Evolutionary conservation across 2,329 filamentous ascomycete species (phyloP), one percentile per base, ranked within the genome.

Genomic region (Golovinomyces cichoracearum): DNA sequence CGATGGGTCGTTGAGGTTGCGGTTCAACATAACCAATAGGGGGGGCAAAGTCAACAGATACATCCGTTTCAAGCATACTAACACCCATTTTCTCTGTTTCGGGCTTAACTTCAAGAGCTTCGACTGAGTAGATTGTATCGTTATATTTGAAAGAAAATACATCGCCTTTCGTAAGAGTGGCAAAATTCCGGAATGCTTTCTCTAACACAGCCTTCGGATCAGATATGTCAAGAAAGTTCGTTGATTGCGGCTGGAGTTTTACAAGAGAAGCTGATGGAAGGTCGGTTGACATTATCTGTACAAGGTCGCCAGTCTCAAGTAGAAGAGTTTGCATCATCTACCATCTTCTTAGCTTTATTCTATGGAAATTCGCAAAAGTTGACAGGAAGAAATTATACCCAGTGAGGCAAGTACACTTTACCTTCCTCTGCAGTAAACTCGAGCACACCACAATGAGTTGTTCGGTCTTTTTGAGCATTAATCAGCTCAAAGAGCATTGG

Each of bases 381-480:
- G n/a, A 15, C n/a, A 15, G 10, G 7, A 13, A 2, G n/a, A 37
- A 13, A 47, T 51, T 71, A 54, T 66, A 86, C 82, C 88, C 90
- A 98, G 63, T 86, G 84, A 27, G 90, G 90, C 52, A 98, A 71
- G 65, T 98, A 98, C 48, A 92, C 85, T 62, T 90, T 82, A 46
- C 90, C 90, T 64, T 98, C 90, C 61, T 98, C 90, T 3, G 90
- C 90, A 50, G 93, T 90, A 61, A 98, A 98, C 64, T 98, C 90
- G 53, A 98, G 65, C 19, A 98, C 90, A 68, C 90, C 90, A 4
- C 83, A 86, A 64, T 98, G 90, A 23, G 88, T 90, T 61, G 81
- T 79, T 62, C 72, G 79, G 25, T 75, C 75, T 21, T 78, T 79
- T 53, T 80, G 76, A 22, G 86, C 85, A 61, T 95, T 98, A 57